phyloP scores from a whole-genome alignment of 2,329 filamentous ascomycete genomes.

The Periconia sp. region DNA sequence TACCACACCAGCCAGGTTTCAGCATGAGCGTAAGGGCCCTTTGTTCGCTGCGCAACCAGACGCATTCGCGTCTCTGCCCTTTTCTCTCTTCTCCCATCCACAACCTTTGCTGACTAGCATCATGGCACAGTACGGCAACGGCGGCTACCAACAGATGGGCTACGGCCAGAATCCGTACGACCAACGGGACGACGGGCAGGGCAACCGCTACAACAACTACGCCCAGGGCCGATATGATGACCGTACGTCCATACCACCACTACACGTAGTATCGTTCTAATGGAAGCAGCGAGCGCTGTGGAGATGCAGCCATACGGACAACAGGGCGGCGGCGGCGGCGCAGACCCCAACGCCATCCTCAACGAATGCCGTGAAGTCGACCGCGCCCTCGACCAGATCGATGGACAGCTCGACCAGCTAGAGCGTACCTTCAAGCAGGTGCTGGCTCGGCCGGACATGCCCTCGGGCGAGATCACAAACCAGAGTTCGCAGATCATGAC shows the following conservation, averaged over 20 bases:
- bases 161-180: slow-evolving; percentile 53
- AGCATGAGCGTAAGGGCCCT: slow-evolving; percentile 46
- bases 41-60: slow-evolving; percentile 18
- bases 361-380: slow-evolving; percentile 86
- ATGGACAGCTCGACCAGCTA: slow-evolving; percentile 74
- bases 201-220: slow-evolving; percentile 62
- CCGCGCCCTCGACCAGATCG: slow-evolving; percentile 75
- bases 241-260: slow-evolving; percentile 33
- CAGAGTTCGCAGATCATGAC: slow-evolving; percentile 82
- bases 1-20: slow-evolving; percentile 43
- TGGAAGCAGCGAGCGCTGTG: slow-evolving; percentile 55
- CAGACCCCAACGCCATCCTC: slow-evolving; percentile 75
- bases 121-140: slow-evolving; percentile 48
- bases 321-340: slow-evolving; percentile 22
- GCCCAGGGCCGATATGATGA: slow-evolving; percentile 46
- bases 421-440: slow-evolving; percentile 73
- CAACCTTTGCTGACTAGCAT: slow-evolving; percentile 19
- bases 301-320: slow-evolving; percentile 71
- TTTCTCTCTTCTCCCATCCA: slow-evolving; percentile 12
- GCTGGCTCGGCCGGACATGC: slow-evolving; percentile 77
- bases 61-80: slow-evolving; percentile 12
- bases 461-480: slow-evolving; percentile 72
- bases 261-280: slow-evolving; percentile 22
- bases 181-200: slow-evolving; percentile 43
- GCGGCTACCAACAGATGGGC: slow-evolving; percentile 48